phyloP scores from a whole-genome alignment of 1,284 basidiomycete genomes.

The Cryptococcus hybrid region DNA sequence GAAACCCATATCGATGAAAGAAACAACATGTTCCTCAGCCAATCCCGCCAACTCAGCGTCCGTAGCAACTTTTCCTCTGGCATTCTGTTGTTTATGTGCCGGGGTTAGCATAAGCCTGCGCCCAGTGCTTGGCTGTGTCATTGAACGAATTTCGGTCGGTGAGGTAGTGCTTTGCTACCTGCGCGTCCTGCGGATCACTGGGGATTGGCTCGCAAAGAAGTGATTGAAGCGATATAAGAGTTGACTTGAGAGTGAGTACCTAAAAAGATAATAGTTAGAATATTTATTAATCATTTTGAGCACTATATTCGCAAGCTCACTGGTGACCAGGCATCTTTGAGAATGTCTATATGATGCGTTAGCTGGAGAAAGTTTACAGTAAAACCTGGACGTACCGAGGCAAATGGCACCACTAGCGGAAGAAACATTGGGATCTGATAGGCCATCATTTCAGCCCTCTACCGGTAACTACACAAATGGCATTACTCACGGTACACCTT shows the following conservation, averaged over 20 bases:
- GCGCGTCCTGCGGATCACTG: constrained; percentile 96
- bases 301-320: constrained; percentile 15
- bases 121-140: constrained; percentile 92
- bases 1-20: constrained; percentile 55
- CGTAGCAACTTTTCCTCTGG: constrained; percentile 23
- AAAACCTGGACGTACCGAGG: constrained; percentile 24
- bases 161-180: constrained; percentile 95
- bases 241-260: constrained; percentile 93
- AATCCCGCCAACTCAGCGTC: constrained; percentile 53
- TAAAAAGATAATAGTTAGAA: constrained; percentile 6
- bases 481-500: constrained; percentile 78
- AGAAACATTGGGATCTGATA: constrained; percentile 76
- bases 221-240: constrained; percentile 91
- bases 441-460: constrained; percentile 3
- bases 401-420: constrained; percentile 67
- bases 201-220: constrained; percentile 96
- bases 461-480: too few species aligned
- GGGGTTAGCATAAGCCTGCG: constrained; percentile 76
- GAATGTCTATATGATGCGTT: constrained; percentile 56
- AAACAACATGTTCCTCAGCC: constrained; percentile 51
- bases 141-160: constrained; percentile 85
- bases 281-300: neutral
- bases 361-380: neutral
- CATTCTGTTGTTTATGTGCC: constrained; percentile 21
- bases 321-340: constrained; percentile 79